Conservation (phyloP, 2,329 filamentous ascomycete genomes). For the Metarhizium guizhouense region DNA sequence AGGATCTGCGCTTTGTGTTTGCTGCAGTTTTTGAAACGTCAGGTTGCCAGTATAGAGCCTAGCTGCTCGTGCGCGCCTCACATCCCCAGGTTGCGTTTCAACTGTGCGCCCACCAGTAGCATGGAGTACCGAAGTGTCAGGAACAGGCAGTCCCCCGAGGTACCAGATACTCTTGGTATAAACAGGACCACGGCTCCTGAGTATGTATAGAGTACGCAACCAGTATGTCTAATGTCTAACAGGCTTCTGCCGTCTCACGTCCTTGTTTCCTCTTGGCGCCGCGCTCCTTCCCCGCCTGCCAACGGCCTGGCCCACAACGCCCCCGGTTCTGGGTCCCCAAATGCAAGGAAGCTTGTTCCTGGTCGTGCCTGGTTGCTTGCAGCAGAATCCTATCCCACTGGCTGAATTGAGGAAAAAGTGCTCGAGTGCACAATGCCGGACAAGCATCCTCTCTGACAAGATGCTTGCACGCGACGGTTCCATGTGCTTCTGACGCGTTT, state of each 20-base stretch:
- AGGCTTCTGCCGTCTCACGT: not conserved
- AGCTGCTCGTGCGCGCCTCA: not conserved
- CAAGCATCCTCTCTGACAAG: not conserved
- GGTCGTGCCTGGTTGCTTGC: not conserved
- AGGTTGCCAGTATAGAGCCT: no score
- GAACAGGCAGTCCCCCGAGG: not conserved
- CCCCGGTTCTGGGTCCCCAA: not conserved
- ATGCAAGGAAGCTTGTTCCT: conserved; percentile 3
- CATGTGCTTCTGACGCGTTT: not conserved
- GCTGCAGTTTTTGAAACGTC: not conserved
- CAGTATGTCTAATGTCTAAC: not conserved
- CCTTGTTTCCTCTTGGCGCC: not conserved
- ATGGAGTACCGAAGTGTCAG: not conserved
- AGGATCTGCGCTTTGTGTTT: not conserved
- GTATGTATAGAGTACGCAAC: no score
- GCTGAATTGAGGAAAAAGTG: not conserved
- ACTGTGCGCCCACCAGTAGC: not conserved
- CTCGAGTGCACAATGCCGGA: not conserved
- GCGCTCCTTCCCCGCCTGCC: not conserved
- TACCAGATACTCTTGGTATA: no score
- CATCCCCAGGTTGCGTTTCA: not conserved
- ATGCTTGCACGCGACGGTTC: conserved; percentile 3
- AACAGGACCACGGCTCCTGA: no score
- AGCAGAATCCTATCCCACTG: not conserved
- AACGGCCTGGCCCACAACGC: not conserved